Evolutionary conservation across 2,329 filamentous ascomycete species (phyloP), one percentile per base, ranked within the genome.

Genomic region (Curvularia eragrostidis): DNA sequence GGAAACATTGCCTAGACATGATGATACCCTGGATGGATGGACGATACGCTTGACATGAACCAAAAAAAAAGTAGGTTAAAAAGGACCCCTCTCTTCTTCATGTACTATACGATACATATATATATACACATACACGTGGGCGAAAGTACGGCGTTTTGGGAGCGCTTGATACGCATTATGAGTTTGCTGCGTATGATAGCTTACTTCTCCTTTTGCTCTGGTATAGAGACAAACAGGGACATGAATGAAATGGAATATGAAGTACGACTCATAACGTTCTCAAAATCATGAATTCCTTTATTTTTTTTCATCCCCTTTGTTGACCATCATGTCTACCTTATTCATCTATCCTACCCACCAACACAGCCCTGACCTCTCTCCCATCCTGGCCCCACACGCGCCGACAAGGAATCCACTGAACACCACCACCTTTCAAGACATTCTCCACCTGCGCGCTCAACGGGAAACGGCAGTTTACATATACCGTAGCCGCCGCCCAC

Each of bases 1-100:
- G 94, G 94, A 15, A 95, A 93, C 66, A 82, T 87, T 61, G 84
- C 84, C 54, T 87, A 58, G 44, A 58, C 71, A 64, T 54, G 54
- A 47, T 42, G 43, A 48, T 48, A 48, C 47, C 56, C 51, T 54
- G 50, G 39, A 47, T 34, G 48, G 38, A 47, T 26, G 48, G 38
- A 52, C 26, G 46, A 48, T 6, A 38, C 39, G 49, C 30, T 23
- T 21, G 49, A 49, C 47, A 18, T 15, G 24, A 43, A 53, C 8
- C 2, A 30, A 23, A 30, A 23, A 43, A 53, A 30, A 5, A 28
- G 26, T 48, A 19, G 19, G 47, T 47, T 13, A 39, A 28, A 28
- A 52, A n/a, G 19, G 26, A 58, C 6, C 5, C 21, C 23, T 59
- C 59, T 60, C 59, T 55, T 50, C 59, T 62, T 62, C 56, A 43